Conservation (phyloP, 768 basidiomycete species). For the Mycena rosella region DNA sequence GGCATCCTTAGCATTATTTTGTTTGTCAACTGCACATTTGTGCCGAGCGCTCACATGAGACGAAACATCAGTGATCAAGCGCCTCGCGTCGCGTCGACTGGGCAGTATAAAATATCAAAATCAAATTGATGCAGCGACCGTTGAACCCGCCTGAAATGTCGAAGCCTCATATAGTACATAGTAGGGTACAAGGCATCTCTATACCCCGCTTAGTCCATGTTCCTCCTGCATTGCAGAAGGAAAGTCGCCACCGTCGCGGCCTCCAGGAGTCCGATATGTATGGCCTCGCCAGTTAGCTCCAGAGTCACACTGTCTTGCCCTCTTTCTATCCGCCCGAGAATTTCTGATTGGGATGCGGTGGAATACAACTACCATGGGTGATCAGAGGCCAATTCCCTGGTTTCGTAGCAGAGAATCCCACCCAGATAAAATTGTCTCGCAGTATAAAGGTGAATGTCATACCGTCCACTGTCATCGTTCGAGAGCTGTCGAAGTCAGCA, state of each 20-base stretch:
- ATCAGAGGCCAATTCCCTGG: not conserved
- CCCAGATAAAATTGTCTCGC: slow-evolving; percentile 35
- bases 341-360: slow-evolving; percentile 33
- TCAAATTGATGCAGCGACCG: too few relatives aligned
- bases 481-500: slow-evolving; percentile 6
- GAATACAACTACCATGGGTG: slow-evolving; percentile 20
- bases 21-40: too few relatives aligned
- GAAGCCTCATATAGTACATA: too few relatives aligned
- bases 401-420: slow-evolving; percentile 27
- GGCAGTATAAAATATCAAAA: too few relatives aligned
- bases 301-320: slow-evolving; percentile 48
- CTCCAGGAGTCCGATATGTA: slow-evolving; percentile 61
- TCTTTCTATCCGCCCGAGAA: slow-evolving; percentile 54
- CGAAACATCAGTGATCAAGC: too few relatives aligned
- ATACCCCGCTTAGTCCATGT: slow-evolving; percentile 58
- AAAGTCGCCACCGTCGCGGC: slow-evolving; percentile 57
- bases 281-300: slow-evolving; percentile 61
- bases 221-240: slow-evolving; percentile 60
- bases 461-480: slow-evolving; percentile 22
- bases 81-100: too few relatives aligned
- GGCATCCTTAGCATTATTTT: too few relatives aligned
- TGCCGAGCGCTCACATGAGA: too few relatives aligned
- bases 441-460: slow-evolving; percentile 24
- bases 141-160: too few relatives aligned
- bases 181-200: too few relatives aligned